A percentile compares a stretch with the other conserved stretches of the same genome.
Conservation (phyloP, 2,329 filamentous ascomycete species). For the Hymenoscyphus repandus region DNA sequence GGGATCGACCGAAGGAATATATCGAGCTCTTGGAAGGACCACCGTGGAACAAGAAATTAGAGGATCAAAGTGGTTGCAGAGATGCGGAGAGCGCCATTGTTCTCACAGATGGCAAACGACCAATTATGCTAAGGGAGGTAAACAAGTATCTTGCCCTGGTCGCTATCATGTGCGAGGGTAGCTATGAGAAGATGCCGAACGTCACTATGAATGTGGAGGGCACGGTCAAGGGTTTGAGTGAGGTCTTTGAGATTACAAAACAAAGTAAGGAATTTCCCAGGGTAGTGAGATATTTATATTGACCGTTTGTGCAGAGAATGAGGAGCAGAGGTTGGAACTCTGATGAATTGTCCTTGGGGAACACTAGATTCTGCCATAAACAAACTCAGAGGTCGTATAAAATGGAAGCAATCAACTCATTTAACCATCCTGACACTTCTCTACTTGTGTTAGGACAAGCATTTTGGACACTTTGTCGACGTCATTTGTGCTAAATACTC, state of each 20-base stretch:
- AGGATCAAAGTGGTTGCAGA: slow-evolving; percentile 60
- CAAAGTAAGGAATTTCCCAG: slow-evolving; percentile 34
- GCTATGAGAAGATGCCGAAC: slow-evolving; percentile 75
- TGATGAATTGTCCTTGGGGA: neutral
- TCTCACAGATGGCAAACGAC: slow-evolving; percentile 53
- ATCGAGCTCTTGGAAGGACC: slow-evolving; percentile 52
- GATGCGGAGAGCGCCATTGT: slow-evolving; percentile 66
- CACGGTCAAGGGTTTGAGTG: slow-evolving; percentile 70
- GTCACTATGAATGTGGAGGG: slow-evolving; percentile 86
- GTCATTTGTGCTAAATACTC: neutral
- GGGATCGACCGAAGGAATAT: slow-evolving; percentile 52
- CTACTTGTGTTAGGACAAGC: too few relatives aligned
- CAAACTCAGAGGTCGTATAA: too few relatives aligned
- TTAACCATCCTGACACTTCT: too few relatives aligned
- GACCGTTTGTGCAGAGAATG: neutral
- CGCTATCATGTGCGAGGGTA: slow-evolving; percentile 81
- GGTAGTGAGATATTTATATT: neutral
- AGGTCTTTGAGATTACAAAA: slow-evolving; percentile 73
- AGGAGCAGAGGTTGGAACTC: neutral
- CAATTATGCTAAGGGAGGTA: slow-evolving; percentile 64
- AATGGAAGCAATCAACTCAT: too few relatives aligned
- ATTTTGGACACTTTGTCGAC: neutral
- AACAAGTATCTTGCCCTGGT: slow-evolving; percentile 74
- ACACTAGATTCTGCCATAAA: too few relatives aligned
- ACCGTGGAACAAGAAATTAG: slow-evolving; percentile 56